phyloP scores from a whole-genome alignment of 2,329 filamentous ascomycete species.

The Diaporthe ilicicola region DNA sequence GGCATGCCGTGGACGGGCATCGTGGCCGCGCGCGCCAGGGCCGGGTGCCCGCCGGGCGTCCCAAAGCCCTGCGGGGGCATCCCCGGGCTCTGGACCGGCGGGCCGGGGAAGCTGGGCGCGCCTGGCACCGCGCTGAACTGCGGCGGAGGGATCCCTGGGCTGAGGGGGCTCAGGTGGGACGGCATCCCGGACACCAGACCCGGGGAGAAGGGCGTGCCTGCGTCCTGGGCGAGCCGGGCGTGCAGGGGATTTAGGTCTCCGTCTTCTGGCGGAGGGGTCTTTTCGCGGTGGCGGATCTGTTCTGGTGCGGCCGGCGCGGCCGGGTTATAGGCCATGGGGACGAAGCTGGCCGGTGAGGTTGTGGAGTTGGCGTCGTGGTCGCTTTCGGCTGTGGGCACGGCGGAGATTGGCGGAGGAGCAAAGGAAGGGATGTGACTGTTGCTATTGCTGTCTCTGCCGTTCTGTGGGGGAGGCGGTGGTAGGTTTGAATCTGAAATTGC shows the following conservation, averaged over 20 bases:
- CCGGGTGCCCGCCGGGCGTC: constrained; percentile 49
- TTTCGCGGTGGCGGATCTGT: constrained; percentile 75
- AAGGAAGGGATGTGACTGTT: constrained; percentile 45
- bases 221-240: constrained; percentile 66
- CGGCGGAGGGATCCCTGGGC: constrained; percentile 47
- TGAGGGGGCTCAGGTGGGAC: constrained; percentile 53
- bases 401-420: constrained; percentile 51
- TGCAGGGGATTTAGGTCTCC: constrained; percentile 66
- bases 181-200: constrained; percentile 52
- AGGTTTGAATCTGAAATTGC: constrained; percentile 69
- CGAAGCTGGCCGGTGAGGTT: constrained; percentile 54
- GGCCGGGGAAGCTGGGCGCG: constrained; percentile 51
- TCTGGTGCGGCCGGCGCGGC: constrained; percentile 80
- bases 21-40: constrained; percentile 56
- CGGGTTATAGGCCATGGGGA: constrained; percentile 79
- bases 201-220: constrained; percentile 59
- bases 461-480: constrained; percentile 34
- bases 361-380: constrained; percentile 39
- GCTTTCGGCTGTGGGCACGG: constrained; percentile 41
- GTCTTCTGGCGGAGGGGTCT: constrained; percentile 81
- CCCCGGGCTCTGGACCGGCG: constrained; percentile 47
- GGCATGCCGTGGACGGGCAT: constrained; percentile 55
- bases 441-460: constrained; percentile 29
- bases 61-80: constrained; percentile 54
- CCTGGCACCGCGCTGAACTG: constrained; percentile 49